Percentiles rank a stretch among this genome's conserved stretches.
phyloP scores from a whole-genome alignment of 129 eudicot genomes.

The sunflower (Helianthus annuus) region DNA sequence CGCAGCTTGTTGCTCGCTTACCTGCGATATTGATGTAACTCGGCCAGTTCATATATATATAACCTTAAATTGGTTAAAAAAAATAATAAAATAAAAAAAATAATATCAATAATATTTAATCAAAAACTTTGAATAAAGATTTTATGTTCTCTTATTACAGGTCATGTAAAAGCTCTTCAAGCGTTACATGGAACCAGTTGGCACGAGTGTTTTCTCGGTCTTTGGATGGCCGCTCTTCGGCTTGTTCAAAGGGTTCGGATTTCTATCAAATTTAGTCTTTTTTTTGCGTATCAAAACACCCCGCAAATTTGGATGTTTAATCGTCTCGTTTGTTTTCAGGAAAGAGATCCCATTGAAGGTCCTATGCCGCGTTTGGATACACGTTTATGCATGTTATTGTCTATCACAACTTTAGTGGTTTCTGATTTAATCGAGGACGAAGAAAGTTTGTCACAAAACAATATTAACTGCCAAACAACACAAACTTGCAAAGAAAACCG shows the following conservation, averaged over 20 bases:
- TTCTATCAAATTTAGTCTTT: background rate
- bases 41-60: too few species aligned
- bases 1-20: too few species aligned
- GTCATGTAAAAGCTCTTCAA: slow-evolving; percentile 79
- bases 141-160: slow-evolving; percentile 36
- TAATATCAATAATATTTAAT: background rate
- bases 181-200: slow-evolving; percentile 78
- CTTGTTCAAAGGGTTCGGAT: slow-evolving; percentile 90
- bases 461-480: slow-evolving; percentile 32
- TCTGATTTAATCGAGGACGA: slow-evolving; percentile 86
- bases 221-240: slow-evolving; percentile 96
- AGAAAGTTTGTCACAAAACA: slow-evolving; percentile 42
- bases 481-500: slow-evolving; percentile 47
- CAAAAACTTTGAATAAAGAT: slow-evolving; percentile 2
- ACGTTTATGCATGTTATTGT: slow-evolving; percentile 83
- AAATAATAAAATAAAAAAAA: too few species aligned
- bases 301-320: background rate
- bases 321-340: slow-evolving; percentile 44
- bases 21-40: too few species aligned
- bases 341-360: slow-evolving; percentile 96
- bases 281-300: too few species aligned
- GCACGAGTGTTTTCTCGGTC: slow-evolving; percentile 88
- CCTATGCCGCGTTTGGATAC: slow-evolving; percentile 93
- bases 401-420: slow-evolving; percentile 74
- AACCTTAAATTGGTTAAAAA: too few species aligned